Evolutionary conservation across 2,329 filamentous ascomycete genomes (phyloP).

Genomic region (Chalaropsis ovoidea): DNA sequence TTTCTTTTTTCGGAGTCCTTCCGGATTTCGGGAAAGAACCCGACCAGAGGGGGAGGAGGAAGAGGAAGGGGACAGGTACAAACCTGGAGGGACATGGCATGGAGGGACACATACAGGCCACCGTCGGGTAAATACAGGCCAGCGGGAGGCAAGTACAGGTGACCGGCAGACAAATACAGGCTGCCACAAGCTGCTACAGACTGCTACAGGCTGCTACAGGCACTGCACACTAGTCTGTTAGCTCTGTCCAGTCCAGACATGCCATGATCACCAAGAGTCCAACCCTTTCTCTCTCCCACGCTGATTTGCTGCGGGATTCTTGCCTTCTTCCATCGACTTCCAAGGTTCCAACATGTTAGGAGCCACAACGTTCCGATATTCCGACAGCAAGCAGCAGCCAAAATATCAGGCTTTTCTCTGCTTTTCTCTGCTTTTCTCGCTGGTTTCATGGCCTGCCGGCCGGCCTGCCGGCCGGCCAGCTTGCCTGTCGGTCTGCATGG

Average conservation of each 20-base stretch:
- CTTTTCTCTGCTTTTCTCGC: no score
- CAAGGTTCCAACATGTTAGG: constrained; percentile 2
- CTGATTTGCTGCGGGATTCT: background rate
- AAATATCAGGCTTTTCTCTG: no score
- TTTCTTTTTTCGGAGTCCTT: background rate
- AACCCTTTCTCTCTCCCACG: background rate
- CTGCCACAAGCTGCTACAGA: no score
- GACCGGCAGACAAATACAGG: background rate
- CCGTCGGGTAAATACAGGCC: background rate
- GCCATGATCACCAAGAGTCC: background rate
- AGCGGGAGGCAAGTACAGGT: background rate
- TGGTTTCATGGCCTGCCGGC: no score
- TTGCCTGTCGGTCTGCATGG: no score
- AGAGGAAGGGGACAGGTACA: background rate
- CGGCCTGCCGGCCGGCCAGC: no score
- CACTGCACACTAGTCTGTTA: no score
- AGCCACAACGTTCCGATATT: background rate
- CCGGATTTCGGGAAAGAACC: constrained; percentile 11
- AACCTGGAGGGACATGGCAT: background rate
- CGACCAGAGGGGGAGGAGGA: background rate
- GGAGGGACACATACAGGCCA: background rate
- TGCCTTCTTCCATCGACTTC: background rate
- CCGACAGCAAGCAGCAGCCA: background rate
- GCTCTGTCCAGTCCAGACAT: background rate
- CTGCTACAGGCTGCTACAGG: no score